Percentiles rank a stretch among this genome's conserved stretches.
Evolutionary conservation across 257 asterid genomes (phyloP).

Genomic region (Thymus mandschuricus): DNA sequence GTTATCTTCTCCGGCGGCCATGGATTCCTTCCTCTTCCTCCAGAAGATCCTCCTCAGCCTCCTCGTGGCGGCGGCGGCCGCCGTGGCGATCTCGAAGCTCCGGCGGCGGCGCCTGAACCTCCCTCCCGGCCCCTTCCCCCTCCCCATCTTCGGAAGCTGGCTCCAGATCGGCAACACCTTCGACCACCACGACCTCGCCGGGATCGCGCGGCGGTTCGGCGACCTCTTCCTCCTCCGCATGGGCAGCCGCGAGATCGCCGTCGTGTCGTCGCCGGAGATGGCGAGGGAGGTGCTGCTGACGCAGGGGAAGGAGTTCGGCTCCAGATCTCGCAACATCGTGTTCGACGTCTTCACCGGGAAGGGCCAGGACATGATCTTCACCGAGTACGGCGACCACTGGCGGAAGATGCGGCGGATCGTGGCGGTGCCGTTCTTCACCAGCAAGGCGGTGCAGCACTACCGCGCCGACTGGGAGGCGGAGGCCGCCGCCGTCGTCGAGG

Average conservation of each 20-base stretch:
- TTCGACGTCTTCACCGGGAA: slow-evolving; percentile 76
- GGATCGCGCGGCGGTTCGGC: slow-evolving; percentile 59
- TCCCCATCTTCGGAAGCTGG: slow-evolving; percentile 75
- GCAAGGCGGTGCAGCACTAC: slow-evolving; percentile 72
- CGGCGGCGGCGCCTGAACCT: slow-evolving; percentile 53
- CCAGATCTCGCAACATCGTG: slow-evolving; percentile 66
- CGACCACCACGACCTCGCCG: slow-evolving; percentile 59
- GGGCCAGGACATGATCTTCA: slow-evolving; percentile 77
- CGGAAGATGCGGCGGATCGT: slow-evolving; percentile 69
- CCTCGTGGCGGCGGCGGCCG: slow-evolving; percentile 48
- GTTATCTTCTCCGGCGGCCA: slow-evolving; percentile 5
- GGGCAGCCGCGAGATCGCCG: slow-evolving; percentile 67
- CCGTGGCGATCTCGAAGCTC: slow-evolving; percentile 55
- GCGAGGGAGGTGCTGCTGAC: slow-evolving; percentile 69
- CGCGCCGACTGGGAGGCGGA: slow-evolving; percentile 67
- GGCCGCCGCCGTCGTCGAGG: slow-evolving; percentile 57
- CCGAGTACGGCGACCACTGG: slow-evolving; percentile 82
- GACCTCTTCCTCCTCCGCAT: slow-evolving; percentile 52
- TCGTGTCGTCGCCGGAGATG: slow-evolving; percentile 62
- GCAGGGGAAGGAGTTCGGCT: slow-evolving; percentile 73
- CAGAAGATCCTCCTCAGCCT: slow-evolving; percentile 61
- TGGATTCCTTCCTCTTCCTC: slow-evolving; percentile 58
- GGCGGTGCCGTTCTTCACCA: slow-evolving; percentile 77
- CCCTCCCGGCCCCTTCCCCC: slow-evolving; percentile 69
- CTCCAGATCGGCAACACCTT: slow-evolving; percentile 65